Evolutionary conservation across 1,284 basidiomycete genomes (phyloP).

Genomic region (Gomphus bonarii): DNA sequence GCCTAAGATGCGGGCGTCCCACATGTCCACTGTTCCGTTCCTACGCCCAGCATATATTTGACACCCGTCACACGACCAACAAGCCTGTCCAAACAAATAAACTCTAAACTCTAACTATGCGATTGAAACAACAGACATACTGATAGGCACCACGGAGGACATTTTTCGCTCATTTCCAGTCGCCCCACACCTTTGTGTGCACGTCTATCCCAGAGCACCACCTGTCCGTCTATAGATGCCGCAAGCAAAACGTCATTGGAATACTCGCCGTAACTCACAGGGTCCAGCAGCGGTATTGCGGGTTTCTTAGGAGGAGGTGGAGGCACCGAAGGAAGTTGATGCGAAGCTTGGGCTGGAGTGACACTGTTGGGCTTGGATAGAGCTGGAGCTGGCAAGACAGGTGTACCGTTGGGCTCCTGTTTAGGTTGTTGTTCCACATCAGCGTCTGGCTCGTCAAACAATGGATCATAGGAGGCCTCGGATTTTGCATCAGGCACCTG

Average conservation of each 20-base stretch:
- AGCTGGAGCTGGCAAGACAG: neutral
- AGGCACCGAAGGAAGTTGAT: conserved; percentile 26
- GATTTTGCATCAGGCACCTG: conserved; percentile 48
- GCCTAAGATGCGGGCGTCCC: conserved; percentile 77
- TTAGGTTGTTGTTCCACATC: conserved; percentile 18
- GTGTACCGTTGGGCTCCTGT: neutral
- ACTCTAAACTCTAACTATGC: neutral
- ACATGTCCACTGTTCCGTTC: conserved; percentile 88
- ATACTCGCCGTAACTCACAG: conserved; percentile 48
- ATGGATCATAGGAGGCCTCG: conserved; percentile 67
- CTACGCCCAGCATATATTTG: conserved; percentile 88
- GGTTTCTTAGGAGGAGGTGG: conserved; percentile 9
- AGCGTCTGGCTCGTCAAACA: conserved; percentile 69
- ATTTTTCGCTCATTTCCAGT: conserved; percentile 79
- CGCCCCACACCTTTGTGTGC: conserved; percentile 71
- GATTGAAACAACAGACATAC: conserved; percentile 31
- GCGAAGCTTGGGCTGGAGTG: neutral
- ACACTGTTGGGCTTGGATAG: neutral
- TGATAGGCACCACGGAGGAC: conserved; percentile 94
- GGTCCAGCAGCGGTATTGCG: conserved; percentile 45
- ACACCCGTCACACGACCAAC: conserved; percentile 83
- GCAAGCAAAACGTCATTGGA: conserved; percentile 85
- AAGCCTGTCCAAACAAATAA: conserved; percentile 48
- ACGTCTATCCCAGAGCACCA: conserved; percentile 85
- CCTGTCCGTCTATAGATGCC: conserved; percentile 85